Conservation (phyloP, 768 basidiomycete genomes). For the Megacollybia marginata region DNA sequence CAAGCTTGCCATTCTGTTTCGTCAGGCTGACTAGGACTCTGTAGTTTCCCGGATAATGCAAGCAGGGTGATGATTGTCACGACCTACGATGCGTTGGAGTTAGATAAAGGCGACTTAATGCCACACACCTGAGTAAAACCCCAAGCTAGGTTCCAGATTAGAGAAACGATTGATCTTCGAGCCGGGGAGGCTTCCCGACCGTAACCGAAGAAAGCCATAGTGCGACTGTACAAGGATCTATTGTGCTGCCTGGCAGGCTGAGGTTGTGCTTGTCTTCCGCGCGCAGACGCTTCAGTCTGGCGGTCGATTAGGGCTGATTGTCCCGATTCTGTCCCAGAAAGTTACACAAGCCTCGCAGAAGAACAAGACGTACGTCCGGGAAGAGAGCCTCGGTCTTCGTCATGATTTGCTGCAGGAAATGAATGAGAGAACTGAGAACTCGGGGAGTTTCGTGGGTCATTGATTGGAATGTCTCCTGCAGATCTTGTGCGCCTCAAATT, state of each 20-base stretch:
- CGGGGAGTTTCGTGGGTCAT: background rate
- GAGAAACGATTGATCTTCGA: constrained; percentile 45
- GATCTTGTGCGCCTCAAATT: constrained; percentile 31
- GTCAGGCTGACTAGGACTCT: constrained; percentile 33
- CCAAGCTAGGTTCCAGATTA: constrained; percentile 44
- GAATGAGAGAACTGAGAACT: background rate
- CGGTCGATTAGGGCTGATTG: background rate
- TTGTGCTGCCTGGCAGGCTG: constrained; percentile 8
- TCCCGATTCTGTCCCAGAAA: background rate
- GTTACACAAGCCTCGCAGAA: background rate
- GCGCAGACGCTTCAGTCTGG: background rate
- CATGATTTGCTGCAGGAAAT: background rate
- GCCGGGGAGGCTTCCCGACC: constrained; percentile 44
- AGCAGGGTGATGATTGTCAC: constrained; percentile 44
- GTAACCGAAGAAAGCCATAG: constrained; percentile 40
- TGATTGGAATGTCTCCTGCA: constrained; percentile 26
- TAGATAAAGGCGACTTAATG: constrained; percentile 7
- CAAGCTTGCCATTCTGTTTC: constrained; percentile 58
- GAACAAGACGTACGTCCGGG: background rate
- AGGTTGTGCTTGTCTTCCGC: background rate
- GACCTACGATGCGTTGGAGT: constrained; percentile 28
- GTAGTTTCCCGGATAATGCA: constrained; percentile 34
- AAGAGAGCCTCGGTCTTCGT: background rate
- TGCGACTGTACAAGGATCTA: constrained; percentile 17
- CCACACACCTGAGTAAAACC: constrained; percentile 45